phyloP scores from a whole-genome alignment of 1,139 yeast species.

The Martiniozyma asiatica region DNA sequence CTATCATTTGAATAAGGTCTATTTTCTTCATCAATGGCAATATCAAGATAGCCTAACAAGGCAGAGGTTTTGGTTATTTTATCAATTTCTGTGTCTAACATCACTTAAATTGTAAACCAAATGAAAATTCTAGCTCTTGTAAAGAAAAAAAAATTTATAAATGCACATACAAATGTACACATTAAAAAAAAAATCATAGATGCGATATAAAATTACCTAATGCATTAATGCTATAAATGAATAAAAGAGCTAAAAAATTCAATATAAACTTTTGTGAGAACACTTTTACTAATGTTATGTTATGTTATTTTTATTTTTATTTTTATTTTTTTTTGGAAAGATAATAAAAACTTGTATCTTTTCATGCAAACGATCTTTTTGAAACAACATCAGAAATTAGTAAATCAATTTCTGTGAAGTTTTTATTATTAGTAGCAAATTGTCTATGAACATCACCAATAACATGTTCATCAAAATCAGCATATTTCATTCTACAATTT shows the following conservation, averaged over 20 bases:
- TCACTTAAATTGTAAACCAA: no score
- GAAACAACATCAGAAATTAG: conserved; percentile 27
- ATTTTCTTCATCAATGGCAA: conserved; percentile 31
- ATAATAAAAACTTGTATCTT: neutral
- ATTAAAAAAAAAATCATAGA: no score
- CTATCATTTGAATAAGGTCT: conserved; percentile 57
- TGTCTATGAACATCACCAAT: conserved; percentile 59
- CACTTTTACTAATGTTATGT: no score
- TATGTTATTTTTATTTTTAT: no score
- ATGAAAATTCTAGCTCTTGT: no score
- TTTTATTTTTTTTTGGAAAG: no score
- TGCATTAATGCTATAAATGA: no score
- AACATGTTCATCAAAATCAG: conserved; percentile 69
- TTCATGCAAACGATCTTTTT: conserved; percentile 1
- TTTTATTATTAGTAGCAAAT: conserved; percentile 63
- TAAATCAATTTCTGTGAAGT: conserved; percentile 69
- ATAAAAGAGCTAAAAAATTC: no score
- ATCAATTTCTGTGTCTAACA: conserved; percentile 72
- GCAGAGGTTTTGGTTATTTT: conserved; percentile 29
- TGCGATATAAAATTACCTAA: no score
- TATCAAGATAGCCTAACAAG: conserved; percentile 54
- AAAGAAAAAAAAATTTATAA: neutral
- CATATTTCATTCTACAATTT: conserved; percentile 82
- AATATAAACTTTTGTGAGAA: no score
- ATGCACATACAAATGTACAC: no score